Percentiles rank a stretch among this genome's conserved stretches.
Evolutionary conservation across 2,329 filamentous ascomycete genomes (phyloP).

Genomic region (Botrytis porri): DNA sequence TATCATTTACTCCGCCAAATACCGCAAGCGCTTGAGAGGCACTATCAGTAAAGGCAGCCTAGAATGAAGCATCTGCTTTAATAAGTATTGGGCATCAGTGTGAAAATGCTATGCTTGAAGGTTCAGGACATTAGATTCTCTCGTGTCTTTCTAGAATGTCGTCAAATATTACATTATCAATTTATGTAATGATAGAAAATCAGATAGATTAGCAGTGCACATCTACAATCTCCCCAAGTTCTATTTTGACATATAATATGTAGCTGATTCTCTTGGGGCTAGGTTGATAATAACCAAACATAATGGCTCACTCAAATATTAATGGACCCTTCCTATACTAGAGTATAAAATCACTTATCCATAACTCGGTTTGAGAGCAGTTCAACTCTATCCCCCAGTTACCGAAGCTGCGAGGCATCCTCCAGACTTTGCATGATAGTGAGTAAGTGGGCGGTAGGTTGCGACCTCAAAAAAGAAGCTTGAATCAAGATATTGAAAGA

Average conservation of each 20-base stretch:
- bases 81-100: neutral
- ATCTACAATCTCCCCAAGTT: too few species aligned
- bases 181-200: too few species aligned
- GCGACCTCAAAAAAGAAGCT: neutral
- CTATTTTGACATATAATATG: neutral
- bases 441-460: too few species aligned
- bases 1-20: neutral
- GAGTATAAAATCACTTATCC: neutral
- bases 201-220: neutral
- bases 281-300: neutral
- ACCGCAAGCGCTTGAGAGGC: rapidly evolving
- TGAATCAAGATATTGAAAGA: neutral
- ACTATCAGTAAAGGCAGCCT: neutral
- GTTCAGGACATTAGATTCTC: neutral
- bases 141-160: rapidly evolving
- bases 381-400: neutral
- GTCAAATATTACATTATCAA: too few species aligned
- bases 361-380: neutral
- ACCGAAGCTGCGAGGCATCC: neutral
- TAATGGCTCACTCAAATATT: too few species aligned
- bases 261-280: too few species aligned
- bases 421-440: neutral
- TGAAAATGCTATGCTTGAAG: neutral
- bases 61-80: neutral
- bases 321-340: neutral